Base-by-base conservation (phyloP, 2,329 filamentous ascomycete species). In the Byssochlamys sp. region DNA sequence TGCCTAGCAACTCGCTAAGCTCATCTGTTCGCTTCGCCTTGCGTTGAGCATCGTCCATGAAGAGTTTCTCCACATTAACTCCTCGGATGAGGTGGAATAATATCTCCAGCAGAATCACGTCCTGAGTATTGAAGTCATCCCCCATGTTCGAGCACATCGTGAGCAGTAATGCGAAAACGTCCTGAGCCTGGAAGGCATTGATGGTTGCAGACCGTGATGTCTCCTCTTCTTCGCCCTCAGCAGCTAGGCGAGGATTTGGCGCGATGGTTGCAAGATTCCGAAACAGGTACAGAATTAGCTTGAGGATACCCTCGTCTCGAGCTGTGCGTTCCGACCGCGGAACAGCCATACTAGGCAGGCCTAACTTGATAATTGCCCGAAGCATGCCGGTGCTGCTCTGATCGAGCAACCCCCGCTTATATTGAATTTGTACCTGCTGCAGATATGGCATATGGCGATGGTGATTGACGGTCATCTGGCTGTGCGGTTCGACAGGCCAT, bases 51-150 rank as follows among this genome's bases (percentile, higher is more conserved):
- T 94, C 85, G 62, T 88, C 83, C 82, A 95, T 87, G 70, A 96
- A 97, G 1, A 99, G 76, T 69, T 90, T 90, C 59, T 87, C 83
- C 2, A 88, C 81, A 70, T 96, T 87, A 12, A 97, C 85, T 24
- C 91, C 89, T 71, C 97, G 97, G 58, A 97, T 82, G 1, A 99
- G 73, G 65, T 97, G 90, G 73, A 96, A 99, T 28, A 99, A 75
- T 45, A 92, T 89, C 69, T 99, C 94, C 75, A 99, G 83, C 25
- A 96, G 74, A n/a, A 91, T 81, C 1, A 92, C 85, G 68, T 97
- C 92, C 65, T 97, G 90, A 14, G 86, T 85, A 60, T 87, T 85
- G 71, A 96, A 99, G 65, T 97, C 92, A 48, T 96, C 91, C 33
- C 89, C 90, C 78, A 96, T 92, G 61, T 92, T 95, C 1, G 91